These are phyloP conservation scores for Hyaloperonospora arabidopsidis DNA, from an alignment of 352 stramenopile genomes.

Conservation along the genomic window DNA sequence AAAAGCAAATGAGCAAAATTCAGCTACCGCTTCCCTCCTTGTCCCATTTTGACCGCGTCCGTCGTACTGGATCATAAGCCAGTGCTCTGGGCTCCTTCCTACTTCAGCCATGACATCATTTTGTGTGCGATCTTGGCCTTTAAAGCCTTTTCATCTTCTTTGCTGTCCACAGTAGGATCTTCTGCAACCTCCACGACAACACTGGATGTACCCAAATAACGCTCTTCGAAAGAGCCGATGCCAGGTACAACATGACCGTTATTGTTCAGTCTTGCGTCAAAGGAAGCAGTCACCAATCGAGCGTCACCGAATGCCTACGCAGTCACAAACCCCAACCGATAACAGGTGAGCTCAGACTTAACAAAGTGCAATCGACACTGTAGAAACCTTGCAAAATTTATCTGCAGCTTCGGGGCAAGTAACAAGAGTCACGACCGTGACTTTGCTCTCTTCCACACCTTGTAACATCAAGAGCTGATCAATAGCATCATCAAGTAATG, in stretches of 20 bases:
- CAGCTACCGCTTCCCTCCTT: too few species aligned
- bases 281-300: constrained; percentile 69
- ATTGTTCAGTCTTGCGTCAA: constrained; percentile 50
- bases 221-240: constrained; percentile 68
- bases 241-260: constrained; percentile 62
- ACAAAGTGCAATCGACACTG: not conserved
- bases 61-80: not conserved
- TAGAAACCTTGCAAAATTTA: constrained; percentile 62
- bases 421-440: constrained; percentile 73
- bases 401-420: constrained; percentile 75
- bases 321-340: not conserved
- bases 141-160: constrained; percentile 30
- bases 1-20: not conserved
- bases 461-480: constrained; percentile 57
- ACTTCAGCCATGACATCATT: constrained; percentile 31
- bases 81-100: constrained; percentile 17
- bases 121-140: constrained; percentile 39
- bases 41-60: too few species aligned
- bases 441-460: constrained; percentile 66
- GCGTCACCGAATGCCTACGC: constrained; percentile 59
- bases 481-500: constrained; percentile 4
- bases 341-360: constrained; percentile 2
- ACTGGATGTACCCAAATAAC: constrained; percentile 44
- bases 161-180: constrained; percentile 13
- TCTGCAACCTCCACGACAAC: constrained; percentile 33